Base-by-base conservation (phyloP, 2,329 filamentous ascomycete genomes). In the Pseudocercospora cruenta region DNA sequence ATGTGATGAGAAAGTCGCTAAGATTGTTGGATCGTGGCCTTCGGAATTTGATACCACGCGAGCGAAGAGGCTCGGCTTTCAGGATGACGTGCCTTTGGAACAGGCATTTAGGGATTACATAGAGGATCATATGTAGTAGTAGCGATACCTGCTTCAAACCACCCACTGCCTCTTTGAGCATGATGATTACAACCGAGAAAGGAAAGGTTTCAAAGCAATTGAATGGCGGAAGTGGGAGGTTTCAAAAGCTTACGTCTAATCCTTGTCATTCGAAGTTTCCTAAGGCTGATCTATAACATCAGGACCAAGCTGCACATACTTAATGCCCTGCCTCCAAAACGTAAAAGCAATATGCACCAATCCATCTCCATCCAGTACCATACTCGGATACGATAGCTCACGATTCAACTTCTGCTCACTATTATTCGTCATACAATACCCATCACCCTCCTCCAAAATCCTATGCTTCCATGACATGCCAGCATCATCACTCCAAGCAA, bases 381-480 rank as follows among this genome's bases (percentile, higher is more conserved):
- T 69, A 54, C 67, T 69, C 14, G 67, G 67, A 33, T 69, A 69
- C 8, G 62, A 68, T 12, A 69, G 45, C 58, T 69, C 67, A 12
- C 67, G 67, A 39, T 69, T 69, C 26, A 69, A 36, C 60, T 68
- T 68, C 61, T 66, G 60, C 58, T 69, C 63, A 58, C 67, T 69
- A 53, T 69, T 69, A 10, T 69, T 69, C 21, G 67, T 69, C 67
- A 69, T 66, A 49, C 67, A 69, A 28, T 66, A 69, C n/a, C 67
- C 67, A 54, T 67, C 66, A 4, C 67, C 67, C 12, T 67, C 63
- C 39, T 69, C 66, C 45, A 69, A 19, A 4, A 68, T 51, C 7
- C 43, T 59, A 36, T 51, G 51, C 5, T 60, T 43, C 65, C 66
- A 69, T 9, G 62, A 64, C 19, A 62, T 33, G 14, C 67, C 67